A percentile compares a stretch with the other conserved stretches of the same genome.
Conservation (phyloP, 768 basidiomycete genomes). For the Trametes punicea region DNA sequence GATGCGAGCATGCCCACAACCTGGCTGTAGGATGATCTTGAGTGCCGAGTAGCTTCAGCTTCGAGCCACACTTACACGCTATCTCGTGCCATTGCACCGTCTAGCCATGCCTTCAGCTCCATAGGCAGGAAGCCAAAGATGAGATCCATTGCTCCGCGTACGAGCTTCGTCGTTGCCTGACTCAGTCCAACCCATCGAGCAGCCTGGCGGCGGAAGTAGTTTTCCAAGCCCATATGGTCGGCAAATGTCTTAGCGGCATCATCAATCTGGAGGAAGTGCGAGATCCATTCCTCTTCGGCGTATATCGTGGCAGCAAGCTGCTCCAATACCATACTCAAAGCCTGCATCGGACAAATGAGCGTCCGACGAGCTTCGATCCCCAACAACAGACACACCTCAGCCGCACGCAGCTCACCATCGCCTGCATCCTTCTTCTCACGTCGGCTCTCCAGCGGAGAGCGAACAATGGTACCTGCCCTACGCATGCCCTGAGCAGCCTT, state of each 20-base stretch:
- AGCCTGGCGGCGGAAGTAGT: constrained; percentile 93
- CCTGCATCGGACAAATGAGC: constrained; percentile 41
- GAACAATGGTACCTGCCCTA: constrained; percentile 82
- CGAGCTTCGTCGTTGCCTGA: constrained; percentile 69
- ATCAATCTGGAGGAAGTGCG: constrained; percentile 90
- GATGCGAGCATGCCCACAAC: constrained; percentile 78
- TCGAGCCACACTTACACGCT: constrained; percentile 52
- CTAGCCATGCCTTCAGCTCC: constrained; percentile 84
- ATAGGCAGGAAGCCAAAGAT: constrained; percentile 90
- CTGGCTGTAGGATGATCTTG: constrained; percentile 50
- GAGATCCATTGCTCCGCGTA: constrained; percentile 87
- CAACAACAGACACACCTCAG: constrained; percentile 53
- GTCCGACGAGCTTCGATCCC: background rate
- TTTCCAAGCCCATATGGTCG: constrained; percentile 91
- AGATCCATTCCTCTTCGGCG: constrained; percentile 83
- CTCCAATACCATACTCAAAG: constrained; percentile 68
- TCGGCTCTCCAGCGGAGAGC: constrained; percentile 62
- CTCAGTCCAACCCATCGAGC: constrained; percentile 64
- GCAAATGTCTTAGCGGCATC: constrained; percentile 88
- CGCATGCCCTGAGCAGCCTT: constrained; percentile 61
- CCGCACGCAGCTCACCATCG: constrained; percentile 62
- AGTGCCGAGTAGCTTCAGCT: background rate
- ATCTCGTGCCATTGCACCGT: constrained; percentile 72
- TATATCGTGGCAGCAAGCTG: constrained; percentile 75
- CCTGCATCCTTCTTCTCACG: constrained; percentile 52